Percentiles rank a stretch among this genome's conserved stretches.
These are phyloP conservation scores for Penstemon newberryi DNA, from an alignment of 257 asterid genomes.

Conservation along the genomic window DNA sequence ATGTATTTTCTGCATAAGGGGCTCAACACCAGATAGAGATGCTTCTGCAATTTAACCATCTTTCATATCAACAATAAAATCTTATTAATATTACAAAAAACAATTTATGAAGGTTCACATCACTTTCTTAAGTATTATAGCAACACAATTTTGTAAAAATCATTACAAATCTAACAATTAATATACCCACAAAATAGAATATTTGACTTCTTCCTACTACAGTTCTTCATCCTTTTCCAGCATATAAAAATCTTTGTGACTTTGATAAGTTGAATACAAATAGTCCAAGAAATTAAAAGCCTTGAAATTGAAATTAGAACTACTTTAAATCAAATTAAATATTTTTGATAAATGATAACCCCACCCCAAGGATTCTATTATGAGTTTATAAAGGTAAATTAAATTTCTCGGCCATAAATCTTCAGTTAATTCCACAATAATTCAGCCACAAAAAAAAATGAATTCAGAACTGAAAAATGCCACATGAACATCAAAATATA, in stretches of 20 bases:
- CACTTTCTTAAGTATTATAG: not conserved
- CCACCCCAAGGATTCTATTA: too few relatives aligned
- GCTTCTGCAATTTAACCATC: slow-evolving; percentile 65
- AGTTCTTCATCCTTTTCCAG: slow-evolving; percentile 17
- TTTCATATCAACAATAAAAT: slow-evolving; percentile 25
- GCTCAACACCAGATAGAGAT: slow-evolving; percentile 93
- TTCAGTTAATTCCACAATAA: too few relatives aligned
- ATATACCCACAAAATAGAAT: not conserved
- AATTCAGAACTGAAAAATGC: too few relatives aligned
- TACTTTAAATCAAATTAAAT: too few relatives aligned
- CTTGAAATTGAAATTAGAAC: too few relatives aligned
- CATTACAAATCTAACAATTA: not conserved
- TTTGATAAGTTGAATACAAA: not conserved
- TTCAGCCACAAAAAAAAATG: too few relatives aligned
- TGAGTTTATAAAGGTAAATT: too few relatives aligned
- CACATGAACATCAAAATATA: too few relatives aligned
- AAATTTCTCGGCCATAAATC: too few relatives aligned
- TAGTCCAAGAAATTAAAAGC: too few relatives aligned
- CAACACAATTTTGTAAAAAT: not conserved
- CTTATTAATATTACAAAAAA: not conserved
- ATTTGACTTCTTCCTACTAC: slow-evolving; percentile 1
- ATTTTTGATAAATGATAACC: too few relatives aligned
- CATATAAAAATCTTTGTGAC: slow-evolving; percentile 1
- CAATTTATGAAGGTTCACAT: slow-evolving; percentile 16
- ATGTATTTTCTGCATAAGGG: slow-evolving; percentile 90